phyloP scores from a whole-genome alignment of 805 yeast genomes.

The Lipomyces japonicus region DNA sequence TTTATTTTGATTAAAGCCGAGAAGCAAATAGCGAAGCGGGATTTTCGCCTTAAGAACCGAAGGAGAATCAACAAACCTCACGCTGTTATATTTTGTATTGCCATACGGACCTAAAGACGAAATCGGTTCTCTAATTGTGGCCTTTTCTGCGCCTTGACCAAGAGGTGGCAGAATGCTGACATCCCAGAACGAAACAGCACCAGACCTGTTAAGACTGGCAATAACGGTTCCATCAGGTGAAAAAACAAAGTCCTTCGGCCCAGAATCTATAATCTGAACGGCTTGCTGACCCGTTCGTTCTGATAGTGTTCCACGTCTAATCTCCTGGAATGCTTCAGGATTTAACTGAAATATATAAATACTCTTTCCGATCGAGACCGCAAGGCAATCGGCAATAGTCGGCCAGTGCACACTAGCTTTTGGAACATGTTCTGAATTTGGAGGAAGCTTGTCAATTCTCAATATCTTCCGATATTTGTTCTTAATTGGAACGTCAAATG shows the following conservation, averaged over 20 bases:
- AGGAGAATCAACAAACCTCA: constrained; percentile 20
- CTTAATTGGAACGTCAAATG: constrained; percentile 12
- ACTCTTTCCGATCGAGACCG: constrained; percentile 17
- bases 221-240: constrained; percentile 24
- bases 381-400: constrained; percentile 14
- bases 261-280: constrained; percentile 14
- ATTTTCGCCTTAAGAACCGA: constrained; percentile 11
- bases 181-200: constrained; percentile 15
- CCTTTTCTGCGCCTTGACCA: constrained; percentile 18
- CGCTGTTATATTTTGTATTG: constrained; percentile 12
- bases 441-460: constrained; percentile 24
- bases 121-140: constrained; percentile 12
- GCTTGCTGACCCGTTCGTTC: constrained; percentile 16
- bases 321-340: constrained; percentile 14
- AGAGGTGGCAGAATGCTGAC: constrained; percentile 13
- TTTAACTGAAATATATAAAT: constrained; percentile 19
- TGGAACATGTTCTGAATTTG: constrained; percentile 27
- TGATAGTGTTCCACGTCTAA: constrained; percentile 13
- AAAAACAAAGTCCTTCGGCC: constrained; percentile 14
- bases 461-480: constrained; percentile 23
- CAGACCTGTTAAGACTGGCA: constrained; percentile 10
- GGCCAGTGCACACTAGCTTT: constrained; percentile 24
- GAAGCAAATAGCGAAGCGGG: constrained; percentile 22
- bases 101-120: constrained; percentile 17
- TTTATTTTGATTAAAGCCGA: constrained; percentile 24